A percentile compares a stretch with the other conserved stretches of the same genome.
phyloP scores from a whole-genome alignment of 805 yeast genomes.

The Candida cerambycidarum region DNA sequence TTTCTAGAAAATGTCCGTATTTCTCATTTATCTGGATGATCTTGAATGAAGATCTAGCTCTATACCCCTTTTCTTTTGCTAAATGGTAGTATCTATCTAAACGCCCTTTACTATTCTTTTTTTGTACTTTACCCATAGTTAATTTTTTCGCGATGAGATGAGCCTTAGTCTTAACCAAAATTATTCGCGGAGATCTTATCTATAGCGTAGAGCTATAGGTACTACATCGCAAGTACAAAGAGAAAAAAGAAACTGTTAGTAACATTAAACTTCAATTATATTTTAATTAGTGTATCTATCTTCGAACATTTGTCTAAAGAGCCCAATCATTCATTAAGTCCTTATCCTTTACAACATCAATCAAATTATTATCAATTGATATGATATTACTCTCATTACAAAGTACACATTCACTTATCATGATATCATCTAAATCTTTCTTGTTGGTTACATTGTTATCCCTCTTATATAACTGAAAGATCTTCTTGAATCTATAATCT shows the following conservation, averaged over 20 bases:
- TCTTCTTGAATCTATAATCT: constrained; percentile 65
- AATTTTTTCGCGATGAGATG: constrained; percentile 13
- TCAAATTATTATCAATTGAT: constrained; percentile 63
- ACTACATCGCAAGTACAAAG: no score
- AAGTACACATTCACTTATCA: constrained; percentile 66
- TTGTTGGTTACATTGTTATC: constrained; percentile 39
- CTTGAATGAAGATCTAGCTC: constrained; percentile 98
- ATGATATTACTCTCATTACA: constrained; percentile 76
- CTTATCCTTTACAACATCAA: constrained; percentile 33
- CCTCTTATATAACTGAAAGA: constrained; percentile 54
- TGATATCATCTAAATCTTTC: constrained; percentile 56
- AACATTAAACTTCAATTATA: no score
- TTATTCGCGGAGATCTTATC: no score
- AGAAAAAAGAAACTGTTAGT: no score
- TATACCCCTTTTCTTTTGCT: constrained; percentile 96
- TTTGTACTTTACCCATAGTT: constrained; percentile 84
- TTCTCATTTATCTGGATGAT: constrained; percentile 93
- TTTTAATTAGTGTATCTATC: no score
- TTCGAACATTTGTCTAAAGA: no score
- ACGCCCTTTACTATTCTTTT: constrained; percentile 98
- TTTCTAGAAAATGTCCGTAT: constrained; percentile 91
- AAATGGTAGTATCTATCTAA: constrained; percentile 93
- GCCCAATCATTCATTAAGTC: constrained; percentile 4
- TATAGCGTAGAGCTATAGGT: no score
- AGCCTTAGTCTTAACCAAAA: background rate